Conservation (phyloP, 1,139 yeast genomes). For the Pneumocystis oryctolagi region DNA sequence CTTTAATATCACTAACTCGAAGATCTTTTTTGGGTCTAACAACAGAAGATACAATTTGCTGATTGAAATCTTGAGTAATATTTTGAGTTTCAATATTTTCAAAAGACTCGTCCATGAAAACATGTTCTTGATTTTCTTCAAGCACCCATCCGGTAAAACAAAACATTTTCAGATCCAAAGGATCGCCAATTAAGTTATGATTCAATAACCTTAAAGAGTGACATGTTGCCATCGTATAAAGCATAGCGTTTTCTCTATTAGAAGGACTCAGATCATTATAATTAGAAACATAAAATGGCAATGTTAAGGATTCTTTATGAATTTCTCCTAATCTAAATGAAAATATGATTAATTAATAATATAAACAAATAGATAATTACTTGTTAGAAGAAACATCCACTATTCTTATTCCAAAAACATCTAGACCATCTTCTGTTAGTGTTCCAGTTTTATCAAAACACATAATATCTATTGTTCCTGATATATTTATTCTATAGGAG, state of each 20-base stretch:
- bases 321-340: neutral
- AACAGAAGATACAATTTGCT: neutral
- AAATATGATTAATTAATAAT: neutral
- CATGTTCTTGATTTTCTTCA: slow-evolving; percentile 33
- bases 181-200: slow-evolving; percentile 76
- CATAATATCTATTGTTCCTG: slow-evolving; percentile 78
- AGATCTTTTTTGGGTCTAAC: neutral
- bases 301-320: neutral
- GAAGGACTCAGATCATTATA: neutral
- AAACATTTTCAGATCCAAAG: slow-evolving; percentile 85
- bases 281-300: neutral
- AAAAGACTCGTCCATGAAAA: neutral
- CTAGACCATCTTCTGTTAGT: slow-evolving; percentile 88
- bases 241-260: slow-evolving; percentile 6
- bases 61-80: neutral
- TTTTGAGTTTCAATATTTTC: neutral
- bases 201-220: slow-evolving; percentile 76
- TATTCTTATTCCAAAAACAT: slow-evolving; percentile 73
- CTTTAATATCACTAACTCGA: neutral
- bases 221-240: slow-evolving; percentile 57
- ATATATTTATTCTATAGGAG: slow-evolving; percentile 57
- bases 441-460: slow-evolving; percentile 98
- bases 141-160: slow-evolving; percentile 67
- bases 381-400: slow-evolving; percentile 29
- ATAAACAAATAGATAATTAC: slow-evolving; percentile 1